Conservation (phyloP, 108 stramenopile species). For the Fragilaria radians region DNA sequence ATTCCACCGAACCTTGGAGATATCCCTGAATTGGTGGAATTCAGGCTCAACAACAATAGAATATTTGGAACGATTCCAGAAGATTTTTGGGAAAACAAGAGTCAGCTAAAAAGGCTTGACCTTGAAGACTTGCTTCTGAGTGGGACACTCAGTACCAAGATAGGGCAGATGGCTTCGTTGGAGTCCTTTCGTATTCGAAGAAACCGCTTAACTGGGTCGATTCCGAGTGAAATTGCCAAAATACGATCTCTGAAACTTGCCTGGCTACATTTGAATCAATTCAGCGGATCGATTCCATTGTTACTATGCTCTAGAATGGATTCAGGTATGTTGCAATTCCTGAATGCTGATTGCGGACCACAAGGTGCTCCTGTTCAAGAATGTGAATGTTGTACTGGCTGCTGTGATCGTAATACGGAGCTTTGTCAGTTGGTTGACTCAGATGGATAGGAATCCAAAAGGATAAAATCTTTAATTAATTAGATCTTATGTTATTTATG, state of each 20-base stretch:
- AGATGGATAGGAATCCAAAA: no score
- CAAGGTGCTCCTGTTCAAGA: neutral
- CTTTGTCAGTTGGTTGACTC: neutral
- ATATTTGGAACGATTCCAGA: neutral
- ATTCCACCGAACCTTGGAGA: neutral
- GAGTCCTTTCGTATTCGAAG: neutral
- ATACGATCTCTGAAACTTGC: neutral
- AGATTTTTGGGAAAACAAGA: neutral
- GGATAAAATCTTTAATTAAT: no score
- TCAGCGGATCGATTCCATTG: neutral
- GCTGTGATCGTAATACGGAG: neutral
- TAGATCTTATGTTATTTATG: no score
- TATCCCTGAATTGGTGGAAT: neutral
- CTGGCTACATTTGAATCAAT: neutral
- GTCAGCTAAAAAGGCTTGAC: neutral
- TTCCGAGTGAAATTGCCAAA: neutral
- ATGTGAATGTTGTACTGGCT: neutral
- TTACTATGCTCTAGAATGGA: neutral
- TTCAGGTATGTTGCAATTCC: neutral
- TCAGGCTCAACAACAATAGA: neutral
- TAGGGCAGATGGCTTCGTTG: neutral
- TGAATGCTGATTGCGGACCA: slow-evolving; percentile 1
- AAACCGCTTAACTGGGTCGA: neutral
- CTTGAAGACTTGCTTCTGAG: neutral
- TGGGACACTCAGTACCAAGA: neutral